These are phyloP conservation scores for Neurospora sp. DNA, from an alignment of 495 filamentous ascomycete species.

Conservation along the genomic window DNA sequence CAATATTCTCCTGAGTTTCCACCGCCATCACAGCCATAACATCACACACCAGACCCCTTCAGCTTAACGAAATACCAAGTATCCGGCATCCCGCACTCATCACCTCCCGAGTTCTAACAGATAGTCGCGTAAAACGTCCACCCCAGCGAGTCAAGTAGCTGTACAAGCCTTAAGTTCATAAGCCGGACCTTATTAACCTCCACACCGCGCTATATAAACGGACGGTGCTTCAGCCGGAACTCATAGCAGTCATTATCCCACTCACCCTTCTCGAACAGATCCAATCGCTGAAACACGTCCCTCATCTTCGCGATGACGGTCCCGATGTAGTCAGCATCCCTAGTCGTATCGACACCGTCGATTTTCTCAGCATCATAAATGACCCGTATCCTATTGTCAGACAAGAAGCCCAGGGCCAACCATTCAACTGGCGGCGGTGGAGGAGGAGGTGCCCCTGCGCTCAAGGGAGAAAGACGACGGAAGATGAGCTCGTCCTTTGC, in stretches of 20 bases:
- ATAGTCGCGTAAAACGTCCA: slow-evolving; percentile 10
- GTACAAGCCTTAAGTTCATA: slow-evolving; percentile 8
- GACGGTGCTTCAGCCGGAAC: slow-evolving; percentile 8
- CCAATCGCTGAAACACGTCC: slow-evolving; percentile 2
- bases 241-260: slow-evolving; percentile 10
- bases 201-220: slow-evolving; percentile 6
- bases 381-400: slow-evolving; percentile 5
- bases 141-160: slow-evolving; percentile 6
- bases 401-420: slow-evolving; percentile 5
- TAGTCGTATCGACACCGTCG: neutral
- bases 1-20: neutral
- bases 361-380: slow-evolving; percentile 5
- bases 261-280: slow-evolving; percentile 4
- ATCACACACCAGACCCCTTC: neutral
- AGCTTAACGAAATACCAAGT: slow-evolving; percentile 11
- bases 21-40: neutral
- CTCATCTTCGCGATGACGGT: slow-evolving; percentile 1
- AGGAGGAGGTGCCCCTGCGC: neutral
- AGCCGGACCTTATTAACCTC: slow-evolving; percentile 6
- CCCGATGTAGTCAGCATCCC: slow-evolving; percentile 2
- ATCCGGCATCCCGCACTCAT: slow-evolving; percentile 10
- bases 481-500: slow-evolving; percentile 16
- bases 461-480: neutral
- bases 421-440: slow-evolving; percentile 4
- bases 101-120: slow-evolving; percentile 6